Evolutionary conservation across 305 asterid species (phyloP).

Genomic region (Fraxinus angustifolia): DNA sequence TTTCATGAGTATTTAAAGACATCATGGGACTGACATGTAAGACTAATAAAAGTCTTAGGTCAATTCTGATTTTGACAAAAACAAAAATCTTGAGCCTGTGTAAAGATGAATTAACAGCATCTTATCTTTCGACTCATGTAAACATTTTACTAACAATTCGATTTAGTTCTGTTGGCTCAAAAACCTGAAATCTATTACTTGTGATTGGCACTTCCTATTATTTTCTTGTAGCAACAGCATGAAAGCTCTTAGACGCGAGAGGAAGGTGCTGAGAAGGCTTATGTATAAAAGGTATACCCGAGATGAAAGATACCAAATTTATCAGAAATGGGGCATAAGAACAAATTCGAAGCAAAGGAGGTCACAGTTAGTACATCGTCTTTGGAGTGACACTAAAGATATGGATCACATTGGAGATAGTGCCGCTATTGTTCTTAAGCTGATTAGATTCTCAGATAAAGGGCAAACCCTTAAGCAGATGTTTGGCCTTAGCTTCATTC

Average conservation of each 20-base stretch:
- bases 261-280: constrained; percentile 67
- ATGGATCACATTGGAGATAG: constrained; percentile 52
- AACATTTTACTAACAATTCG: background rate
- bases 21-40: background rate
- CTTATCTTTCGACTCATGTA: background rate
- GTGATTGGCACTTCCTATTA: background rate
- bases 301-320: constrained; percentile 55
- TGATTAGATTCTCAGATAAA: constrained; percentile 69
- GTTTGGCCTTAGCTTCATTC: constrained; percentile 92
- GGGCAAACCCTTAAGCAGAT: constrained; percentile 74
- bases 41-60: background rate
- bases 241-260: constrained; percentile 70
- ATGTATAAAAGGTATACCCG: constrained; percentile 51
- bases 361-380: constrained; percentile 53
- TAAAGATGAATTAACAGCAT: background rate
- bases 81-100: background rate
- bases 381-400: constrained; percentile 54
- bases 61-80: background rate
- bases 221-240: constrained; percentile 47
- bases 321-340: constrained; percentile 68
- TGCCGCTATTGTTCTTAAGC: constrained; percentile 75
- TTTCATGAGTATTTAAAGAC: background rate
- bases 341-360: constrained; percentile 64
- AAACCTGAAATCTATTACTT: background rate
- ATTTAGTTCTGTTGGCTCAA: background rate